A percentile compares a stretch with the other conserved stretches of the same genome.
Evolutionary conservation across 192 early-diverging fungal genomes (phyloP).

Genomic region (Coemansia sp.): DNA sequence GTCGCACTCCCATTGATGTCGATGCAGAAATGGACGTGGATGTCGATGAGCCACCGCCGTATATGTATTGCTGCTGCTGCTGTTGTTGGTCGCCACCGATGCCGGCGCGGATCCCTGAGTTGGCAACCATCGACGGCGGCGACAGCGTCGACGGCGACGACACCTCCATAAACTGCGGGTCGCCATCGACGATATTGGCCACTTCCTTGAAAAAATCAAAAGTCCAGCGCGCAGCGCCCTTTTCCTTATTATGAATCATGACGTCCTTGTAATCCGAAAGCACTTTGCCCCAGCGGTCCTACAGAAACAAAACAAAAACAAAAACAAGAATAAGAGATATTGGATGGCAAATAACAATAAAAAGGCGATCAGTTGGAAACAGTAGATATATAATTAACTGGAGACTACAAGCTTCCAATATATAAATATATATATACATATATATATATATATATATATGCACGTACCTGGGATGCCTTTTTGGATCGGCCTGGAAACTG

Average conservation of each 20-base stretch:
- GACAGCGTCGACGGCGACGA: slow-evolving; percentile 24
- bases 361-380: too few species aligned
- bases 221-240: slow-evolving; percentile 55
- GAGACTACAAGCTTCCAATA: background rate
- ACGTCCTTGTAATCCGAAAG: slow-evolving; percentile 57
- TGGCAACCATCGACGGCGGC: slow-evolving; percentile 11
- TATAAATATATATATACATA: background rate
- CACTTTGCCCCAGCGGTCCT: slow-evolving; percentile 59
- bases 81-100: background rate
- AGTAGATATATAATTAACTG: too few species aligned
- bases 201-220: slow-evolving; percentile 58
- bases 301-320: background rate
- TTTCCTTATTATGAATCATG: slow-evolving; percentile 54
- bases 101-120: background rate
- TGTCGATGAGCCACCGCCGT: background rate
- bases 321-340: background rate
- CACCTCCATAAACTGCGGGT: slow-evolving; percentile 42
- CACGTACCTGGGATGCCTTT: slow-evolving; percentile 54
- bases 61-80: slow-evolving; percentile 1
- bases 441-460: background rate
- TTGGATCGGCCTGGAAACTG: slow-evolving; percentile 55
- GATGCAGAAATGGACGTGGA: background rate
- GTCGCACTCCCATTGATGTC: background rate
- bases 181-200: slow-evolving; percentile 46
- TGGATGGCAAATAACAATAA: too few species aligned